Conservation (phyloP, 495 filamentous ascomycete species). For the Penicillium diatomitis region DNA sequence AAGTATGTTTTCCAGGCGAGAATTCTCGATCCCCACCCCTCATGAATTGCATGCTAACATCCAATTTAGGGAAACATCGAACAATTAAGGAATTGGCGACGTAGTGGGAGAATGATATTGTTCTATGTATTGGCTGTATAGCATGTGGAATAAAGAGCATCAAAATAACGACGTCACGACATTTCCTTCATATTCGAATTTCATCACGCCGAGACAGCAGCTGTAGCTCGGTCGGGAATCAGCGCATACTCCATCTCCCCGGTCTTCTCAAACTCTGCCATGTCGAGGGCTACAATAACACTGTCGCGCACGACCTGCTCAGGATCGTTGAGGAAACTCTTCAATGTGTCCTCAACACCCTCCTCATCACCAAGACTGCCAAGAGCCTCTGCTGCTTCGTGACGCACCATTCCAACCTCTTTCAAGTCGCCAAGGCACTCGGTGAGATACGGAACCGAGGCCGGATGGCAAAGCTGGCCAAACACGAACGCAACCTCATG, state of each 20-base stretch:
- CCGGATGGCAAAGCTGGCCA: constrained; percentile 88
- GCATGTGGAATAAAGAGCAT: constrained; percentile 19
- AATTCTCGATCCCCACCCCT: background rate
- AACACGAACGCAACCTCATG: constrained; percentile 99
- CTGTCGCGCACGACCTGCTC: constrained; percentile 93
- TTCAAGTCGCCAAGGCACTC: constrained; percentile 64
- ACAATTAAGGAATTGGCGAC: constrained; percentile 26
- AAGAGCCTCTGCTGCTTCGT: constrained; percentile 96
- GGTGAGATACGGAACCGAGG: constrained; percentile 85
- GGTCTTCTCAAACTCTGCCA: constrained; percentile 94
- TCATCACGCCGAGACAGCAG: constrained; percentile 30
- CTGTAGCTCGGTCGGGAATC: constrained; percentile 50
- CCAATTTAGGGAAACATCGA: constrained; percentile 27
- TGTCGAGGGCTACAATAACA: constrained; percentile 89
- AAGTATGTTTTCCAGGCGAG: constrained; percentile 46
- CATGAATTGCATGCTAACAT: constrained; percentile 8
- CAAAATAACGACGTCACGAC: constrained; percentile 26
- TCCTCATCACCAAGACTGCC: constrained; percentile 90
- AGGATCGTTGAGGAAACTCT: constrained; percentile 75
- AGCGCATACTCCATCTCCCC: constrained; percentile 85
- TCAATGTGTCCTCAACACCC: constrained; percentile 79
- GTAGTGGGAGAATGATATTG: constrained; percentile 16
- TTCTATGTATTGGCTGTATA: constrained; percentile 23
- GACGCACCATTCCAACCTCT: constrained; percentile 91
- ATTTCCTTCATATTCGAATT: constrained; percentile 11